A percentile compares a stretch with the other conserved stretches of the same genome.
Evolutionary conservation across 495 filamentous ascomycete species (phyloP).

Genomic region (Rostrohypoxylon terebratum): DNA sequence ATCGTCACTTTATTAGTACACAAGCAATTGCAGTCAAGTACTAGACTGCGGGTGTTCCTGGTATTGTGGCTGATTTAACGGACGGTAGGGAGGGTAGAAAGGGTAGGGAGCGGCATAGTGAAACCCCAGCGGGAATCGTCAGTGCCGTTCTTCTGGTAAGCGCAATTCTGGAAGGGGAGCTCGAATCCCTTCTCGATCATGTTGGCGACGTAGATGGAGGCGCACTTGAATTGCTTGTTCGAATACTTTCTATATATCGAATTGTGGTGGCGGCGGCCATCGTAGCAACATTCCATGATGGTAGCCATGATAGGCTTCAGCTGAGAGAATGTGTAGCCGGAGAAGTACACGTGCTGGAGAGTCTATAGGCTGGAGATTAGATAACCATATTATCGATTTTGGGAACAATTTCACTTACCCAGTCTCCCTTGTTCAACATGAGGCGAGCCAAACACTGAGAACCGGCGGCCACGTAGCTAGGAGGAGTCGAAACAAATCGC

Average conservation of each 20-base stretch:
- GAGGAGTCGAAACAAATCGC: constrained; percentile 89
- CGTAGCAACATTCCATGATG: constrained; percentile 88
- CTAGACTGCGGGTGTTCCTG: neutral
- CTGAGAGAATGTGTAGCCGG: constrained; percentile 89
- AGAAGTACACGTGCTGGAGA: constrained; percentile 86
- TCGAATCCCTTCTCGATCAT: constrained; percentile 71
- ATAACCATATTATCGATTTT: constrained; percentile 35
- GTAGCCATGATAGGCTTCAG: constrained; percentile 78
- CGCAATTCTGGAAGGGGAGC: constrained; percentile 49
- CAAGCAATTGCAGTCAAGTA: neutral
- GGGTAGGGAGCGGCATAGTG: constrained; percentile 51
- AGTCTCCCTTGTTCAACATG: constrained; percentile 88
- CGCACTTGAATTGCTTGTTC: constrained; percentile 82
- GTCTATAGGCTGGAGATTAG: constrained; percentile 64
- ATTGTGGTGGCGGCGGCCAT: constrained; percentile 80
- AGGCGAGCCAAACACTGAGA: constrained; percentile 93
- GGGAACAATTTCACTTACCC: constrained; percentile 72
- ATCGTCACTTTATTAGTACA: neutral
- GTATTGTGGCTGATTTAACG: constrained; percentile 33
- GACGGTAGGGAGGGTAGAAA: constrained; percentile 53
- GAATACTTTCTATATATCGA: constrained; percentile 94
- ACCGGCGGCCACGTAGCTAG: constrained; percentile 90
- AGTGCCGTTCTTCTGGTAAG: constrained; percentile 4
- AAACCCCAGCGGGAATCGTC: constrained; percentile 26
- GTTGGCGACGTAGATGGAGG: constrained; percentile 79